Base-by-base conservation (phyloP, 331 rosid species). In the Quercus tomentella region DNA sequence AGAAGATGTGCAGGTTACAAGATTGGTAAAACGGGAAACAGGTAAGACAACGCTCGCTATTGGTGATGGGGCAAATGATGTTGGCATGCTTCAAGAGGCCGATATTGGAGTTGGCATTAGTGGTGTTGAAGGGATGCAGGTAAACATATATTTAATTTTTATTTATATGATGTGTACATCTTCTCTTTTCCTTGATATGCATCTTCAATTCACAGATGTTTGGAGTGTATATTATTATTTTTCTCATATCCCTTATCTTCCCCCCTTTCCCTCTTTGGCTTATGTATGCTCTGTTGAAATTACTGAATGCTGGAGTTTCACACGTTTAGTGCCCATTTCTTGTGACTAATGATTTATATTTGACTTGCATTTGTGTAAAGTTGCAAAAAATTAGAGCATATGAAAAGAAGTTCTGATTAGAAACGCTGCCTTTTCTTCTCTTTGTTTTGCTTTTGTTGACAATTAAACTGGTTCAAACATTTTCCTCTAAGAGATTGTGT, bases 41-140 rank as follows among this genome's bases (percentile, higher is more conserved):
- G 89, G 96, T 52, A 89, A 82, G 78, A 85, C 88, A 78, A 88
- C 77, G 7, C 83, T 93, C 17, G 79, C 97, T 22, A 73, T 93
- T 16, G 97, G 97, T 55, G 96, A 93, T 57, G 97, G 97, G 54
- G 97, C 96, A 11, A 93, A 93, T 67, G 97, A 93, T 56, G 97
- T 93, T 67, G 96, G 94, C 81, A 93, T 93, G 97, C 89, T 93
- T 88, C 97, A 91, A 73, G 94, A 93, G 74, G 96, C 97, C 30
- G 92, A 93, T 86, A 91, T 93, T 83, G 97, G 94, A 74, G 93
- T 92, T 80, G 98, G 98, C 67, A 90, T 94, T 56, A 94, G 96
- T 57, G 98, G 97, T 17, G 91, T 87, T 35, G 98, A 94, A 85
- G 98, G 98, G 78, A 94, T 90, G 97, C 98, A 94, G 97, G 97